Base-by-base conservation (phyloP, 306 rosid genomes). In the Vigna trinervia region DNA sequence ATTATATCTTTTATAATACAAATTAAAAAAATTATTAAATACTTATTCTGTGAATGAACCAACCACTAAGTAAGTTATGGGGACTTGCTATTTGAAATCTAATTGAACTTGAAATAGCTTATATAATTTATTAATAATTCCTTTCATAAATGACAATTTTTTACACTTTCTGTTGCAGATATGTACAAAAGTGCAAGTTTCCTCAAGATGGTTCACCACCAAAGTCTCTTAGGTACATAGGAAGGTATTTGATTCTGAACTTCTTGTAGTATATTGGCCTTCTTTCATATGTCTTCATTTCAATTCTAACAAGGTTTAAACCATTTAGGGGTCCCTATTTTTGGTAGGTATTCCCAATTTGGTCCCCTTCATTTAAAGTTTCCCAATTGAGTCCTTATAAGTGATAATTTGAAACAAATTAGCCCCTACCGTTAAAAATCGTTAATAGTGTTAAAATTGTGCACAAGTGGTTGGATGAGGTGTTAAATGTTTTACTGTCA, bases 191-290 rank as follows among this genome's bases (percentile, higher is more conserved):
- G 20, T 94, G 98, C 94, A 92, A 94, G 85, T 94, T 84, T 82
- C 98, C 98, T 30, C 69, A 63, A 51, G 98, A 92, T 69, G 96
- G 96, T 75, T 87, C 89, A 3, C 52, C 97, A 71, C 87, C 98
- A 10, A 94, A 94, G 83, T 94, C 98, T 62, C 94, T 94, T 50
- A 84, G 98, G 76, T 94, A 94, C 75, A 83, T 92, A 61, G 97
- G 98, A 81, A 94, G 98, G 98, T 94, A 84, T 28, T 71, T 78
- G 74, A 26, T 32, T 69, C 70, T 77, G 36, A 74, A 57, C 47
- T 45, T 56, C 5, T 48, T 53, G 20, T 17, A 46, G 22, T 47
- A 39, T 48, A 20, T 47, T 54, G 30, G 26, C 20, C 38, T 68
- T 69, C 36, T 46, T 76, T 72, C 47, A 74, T 39, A 74, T 67